These are phyloP conservation scores for Blepharisma japonicum DNA, from an alignment of 73 alveolate genomes.

Conservation along the genomic window DNA sequence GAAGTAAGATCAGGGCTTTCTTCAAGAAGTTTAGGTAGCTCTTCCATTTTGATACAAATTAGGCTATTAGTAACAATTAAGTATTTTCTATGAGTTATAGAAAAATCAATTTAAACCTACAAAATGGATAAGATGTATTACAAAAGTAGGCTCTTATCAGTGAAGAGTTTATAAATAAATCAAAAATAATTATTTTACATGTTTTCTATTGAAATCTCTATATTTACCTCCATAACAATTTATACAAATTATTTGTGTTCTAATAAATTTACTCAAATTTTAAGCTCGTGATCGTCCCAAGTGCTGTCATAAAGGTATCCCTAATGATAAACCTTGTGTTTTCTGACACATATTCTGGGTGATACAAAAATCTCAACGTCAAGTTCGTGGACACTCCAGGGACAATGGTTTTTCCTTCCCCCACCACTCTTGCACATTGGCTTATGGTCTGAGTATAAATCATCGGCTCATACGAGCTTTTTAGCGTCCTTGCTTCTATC, in stretches of 20 bases:
- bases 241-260: too few species aligned
- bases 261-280: too few species aligned
- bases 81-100: too few species aligned
- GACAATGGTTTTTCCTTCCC: background rate
- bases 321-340: background rate
- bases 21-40: slow-evolving; percentile 28
- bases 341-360: slow-evolving; percentile 12
- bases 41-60: slow-evolving; percentile 30
- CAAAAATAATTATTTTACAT: too few species aligned
- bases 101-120: too few species aligned
- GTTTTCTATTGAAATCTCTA: too few species aligned
- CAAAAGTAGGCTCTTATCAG: too few species aligned
- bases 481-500: background rate
- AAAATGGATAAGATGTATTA: too few species aligned
- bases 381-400: slow-evolving; percentile 2
- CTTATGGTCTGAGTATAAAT: slow-evolving; percentile 8
- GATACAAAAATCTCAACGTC: background rate
- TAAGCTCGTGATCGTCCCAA: slow-evolving; percentile 8
- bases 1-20: slow-evolving; percentile 26
- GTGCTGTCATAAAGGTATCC: slow-evolving; percentile 31
- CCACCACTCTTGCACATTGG: slow-evolving; percentile 9
- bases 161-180: too few species aligned
- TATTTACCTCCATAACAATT: too few species aligned
- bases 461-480: slow-evolving; percentile 20
- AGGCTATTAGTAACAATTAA: background rate